These are phyloP conservation scores for Catharanthus roseus DNA, from an alignment of 257 asterid genomes.

Conservation along the genomic window DNA sequence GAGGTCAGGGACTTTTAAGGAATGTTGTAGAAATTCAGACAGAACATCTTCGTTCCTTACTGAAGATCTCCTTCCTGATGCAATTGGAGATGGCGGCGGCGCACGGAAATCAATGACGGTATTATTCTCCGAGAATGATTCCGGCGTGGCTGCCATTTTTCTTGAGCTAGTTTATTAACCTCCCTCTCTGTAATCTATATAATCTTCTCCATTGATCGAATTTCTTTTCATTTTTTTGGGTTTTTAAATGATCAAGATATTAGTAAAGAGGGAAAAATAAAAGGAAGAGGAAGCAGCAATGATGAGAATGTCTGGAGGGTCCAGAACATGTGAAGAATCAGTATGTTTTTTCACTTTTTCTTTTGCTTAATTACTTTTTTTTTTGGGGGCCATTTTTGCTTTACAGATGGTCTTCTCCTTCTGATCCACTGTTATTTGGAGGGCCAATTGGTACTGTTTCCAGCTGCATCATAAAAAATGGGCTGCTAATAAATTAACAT, in stretches of 20 bases:
- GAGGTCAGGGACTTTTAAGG: conserved; percentile 70
- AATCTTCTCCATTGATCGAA: no score
- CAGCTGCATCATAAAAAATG: conserved; percentile 3
- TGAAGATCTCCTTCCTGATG: conserved; percentile 52
- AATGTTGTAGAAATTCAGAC: conserved; percentile 56
- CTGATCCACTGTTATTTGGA: neutral
- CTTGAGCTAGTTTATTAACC: no score
- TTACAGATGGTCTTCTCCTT: conserved; percentile 52
- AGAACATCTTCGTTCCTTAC: conserved; percentile 59
- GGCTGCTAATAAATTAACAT: no score
- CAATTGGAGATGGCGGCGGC: conserved; percentile 92
- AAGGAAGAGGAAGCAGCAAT: conserved; percentile 55
- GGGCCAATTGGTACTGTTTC: conserved; percentile 1
- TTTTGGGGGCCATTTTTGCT: conserved; percentile 49
- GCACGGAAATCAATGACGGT: conserved; percentile 67
- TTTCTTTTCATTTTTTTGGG: no score
- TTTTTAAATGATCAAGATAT: no score
- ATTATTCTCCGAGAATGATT: conserved; percentile 28
- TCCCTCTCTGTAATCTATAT: neutral
- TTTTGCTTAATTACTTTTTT: conserved; percentile 19
- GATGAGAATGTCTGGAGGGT: conserved; percentile 60
- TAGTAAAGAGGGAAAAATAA: neutral
- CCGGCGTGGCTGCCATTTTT: conserved; percentile 49
- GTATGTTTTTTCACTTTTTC: conserved; percentile 30
- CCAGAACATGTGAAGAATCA: conserved; percentile 42